phyloP scores from a whole-genome alignment of 768 basidiomycete species.

The Mycena vulgaris region DNA sequence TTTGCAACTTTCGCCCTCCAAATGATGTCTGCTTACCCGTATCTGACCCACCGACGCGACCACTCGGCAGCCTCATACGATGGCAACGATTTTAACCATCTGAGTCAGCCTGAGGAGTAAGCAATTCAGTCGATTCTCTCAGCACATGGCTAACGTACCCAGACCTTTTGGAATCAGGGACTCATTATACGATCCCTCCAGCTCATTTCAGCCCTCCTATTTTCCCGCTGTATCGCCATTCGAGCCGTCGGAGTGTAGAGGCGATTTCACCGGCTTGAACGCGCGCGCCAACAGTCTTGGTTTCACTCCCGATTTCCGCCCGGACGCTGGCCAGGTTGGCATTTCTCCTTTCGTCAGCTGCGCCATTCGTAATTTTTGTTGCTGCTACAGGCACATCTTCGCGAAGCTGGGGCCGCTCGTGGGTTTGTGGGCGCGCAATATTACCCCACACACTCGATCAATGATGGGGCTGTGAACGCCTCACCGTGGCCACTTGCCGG shows the following conservation, averaged over 20 bases:
- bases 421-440: constrained; percentile 12
- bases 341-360: background rate
- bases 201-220: background rate
- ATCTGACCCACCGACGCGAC: background rate
- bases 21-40: background rate
- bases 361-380: constrained; percentile 6
- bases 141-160: background rate
- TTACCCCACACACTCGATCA: constrained; percentile 4
- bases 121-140: background rate
- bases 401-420: background rate
- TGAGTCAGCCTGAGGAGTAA: constrained; percentile 1
- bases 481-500: constrained; percentile 1
- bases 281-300: background rate
- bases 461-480: constrained; percentile 1
- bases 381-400: background rate
- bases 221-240: background rate
- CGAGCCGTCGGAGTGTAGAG: background rate
- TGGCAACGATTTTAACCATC: background rate
- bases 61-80: background rate
- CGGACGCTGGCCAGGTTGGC: background rate
- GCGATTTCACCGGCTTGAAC: background rate
- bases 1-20: background rate
- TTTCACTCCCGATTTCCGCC: background rate
- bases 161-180: background rate
- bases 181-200: background rate